A percentile compares a stretch with the other conserved stretches of the same genome.
phyloP scores from a whole-genome alignment of 805 yeast species.

The Candida lessepsii region DNA sequence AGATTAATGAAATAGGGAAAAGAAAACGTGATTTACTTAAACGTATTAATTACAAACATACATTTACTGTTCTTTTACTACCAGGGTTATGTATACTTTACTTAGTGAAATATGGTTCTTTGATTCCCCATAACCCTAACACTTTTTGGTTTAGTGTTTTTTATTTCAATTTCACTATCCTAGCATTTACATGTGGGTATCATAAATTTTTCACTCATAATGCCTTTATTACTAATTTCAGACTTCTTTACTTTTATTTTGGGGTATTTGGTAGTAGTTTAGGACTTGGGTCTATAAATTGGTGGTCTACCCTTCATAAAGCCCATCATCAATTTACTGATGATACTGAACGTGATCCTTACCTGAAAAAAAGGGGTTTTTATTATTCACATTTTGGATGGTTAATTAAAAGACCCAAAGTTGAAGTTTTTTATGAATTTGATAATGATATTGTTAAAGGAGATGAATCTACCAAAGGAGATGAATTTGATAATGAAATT shows the following conservation, averaged over 20 bases:
- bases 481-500: too few relatives aligned
- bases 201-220: conserved; percentile 44
- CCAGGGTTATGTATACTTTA: conserved; percentile 32
- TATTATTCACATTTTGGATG: conserved; percentile 87
- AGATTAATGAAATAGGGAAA: conserved; percentile 33
- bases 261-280: conserved; percentile 68
- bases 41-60: conserved; percentile 35
- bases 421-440: conserved; percentile 26
- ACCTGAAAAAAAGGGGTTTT: conserved; percentile 77
- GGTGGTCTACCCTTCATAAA: conserved; percentile 83
- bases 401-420: conserved; percentile 62
- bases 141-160: conserved; percentile 30
- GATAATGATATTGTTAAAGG: conserved; percentile 30
- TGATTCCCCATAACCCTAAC: conserved; percentile 25
- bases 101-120: conserved; percentile 19
- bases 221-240: conserved; percentile 28
- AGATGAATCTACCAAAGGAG: background rate
- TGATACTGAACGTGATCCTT: conserved; percentile 88
- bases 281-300: conserved; percentile 71
- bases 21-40: conserved; percentile 35
- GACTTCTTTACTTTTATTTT: conserved; percentile 46
- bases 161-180: conserved; percentile 36
- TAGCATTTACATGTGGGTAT: conserved; percentile 43
- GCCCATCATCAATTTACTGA: conserved; percentile 85
- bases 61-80: conserved; percentile 32